A percentile compares a stretch with the other conserved stretches of the same genome.
Conservation (phyloP, 2,329 filamentous ascomycete species). For the Fusarium sp. region DNA sequence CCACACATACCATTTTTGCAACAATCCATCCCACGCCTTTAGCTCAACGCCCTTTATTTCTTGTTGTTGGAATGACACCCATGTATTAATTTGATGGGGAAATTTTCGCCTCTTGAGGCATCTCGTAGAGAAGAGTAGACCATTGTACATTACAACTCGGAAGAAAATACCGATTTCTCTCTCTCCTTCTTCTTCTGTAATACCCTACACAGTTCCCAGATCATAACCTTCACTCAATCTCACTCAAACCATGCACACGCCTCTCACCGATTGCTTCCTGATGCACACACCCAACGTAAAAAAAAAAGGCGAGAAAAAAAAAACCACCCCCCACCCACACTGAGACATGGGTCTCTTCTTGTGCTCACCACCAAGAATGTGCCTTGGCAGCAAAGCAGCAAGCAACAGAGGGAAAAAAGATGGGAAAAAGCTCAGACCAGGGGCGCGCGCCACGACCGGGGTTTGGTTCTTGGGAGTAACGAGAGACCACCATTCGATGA, state of each 20-base stretch:
- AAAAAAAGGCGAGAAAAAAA: background rate
- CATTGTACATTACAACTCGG: background rate
- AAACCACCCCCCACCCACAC: background rate
- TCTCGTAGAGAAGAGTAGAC: background rate
- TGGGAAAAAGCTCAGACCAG: background rate
- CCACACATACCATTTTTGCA: conserved; percentile 13
- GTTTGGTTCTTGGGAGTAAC: background rate
- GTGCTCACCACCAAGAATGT: conserved; percentile 22
- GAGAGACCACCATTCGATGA: conserved; percentile 33
- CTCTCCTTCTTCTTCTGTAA: background rate
- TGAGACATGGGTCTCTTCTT: background rate
- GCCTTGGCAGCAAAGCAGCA: background rate
- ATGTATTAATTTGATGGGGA: background rate
- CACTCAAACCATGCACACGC: background rate
- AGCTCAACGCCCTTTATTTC: background rate
- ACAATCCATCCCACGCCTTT: conserved; percentile 21
- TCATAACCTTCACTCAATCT: background rate
- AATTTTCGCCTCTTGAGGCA: background rate
- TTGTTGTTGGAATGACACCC: background rate
- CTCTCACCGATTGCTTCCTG: background rate
- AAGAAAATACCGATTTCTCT: background rate
- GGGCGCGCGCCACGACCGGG: background rate
- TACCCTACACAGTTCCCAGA: background rate
- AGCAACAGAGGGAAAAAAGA: background rate
- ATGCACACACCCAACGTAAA: conserved; percentile 2